Percentiles rank a stretch among this genome's conserved stretches.
These are phyloP conservation scores for Hanseniaspora occidentalis DNA, from an alignment of 805 yeast species.

Conservation along the genomic window DNA sequence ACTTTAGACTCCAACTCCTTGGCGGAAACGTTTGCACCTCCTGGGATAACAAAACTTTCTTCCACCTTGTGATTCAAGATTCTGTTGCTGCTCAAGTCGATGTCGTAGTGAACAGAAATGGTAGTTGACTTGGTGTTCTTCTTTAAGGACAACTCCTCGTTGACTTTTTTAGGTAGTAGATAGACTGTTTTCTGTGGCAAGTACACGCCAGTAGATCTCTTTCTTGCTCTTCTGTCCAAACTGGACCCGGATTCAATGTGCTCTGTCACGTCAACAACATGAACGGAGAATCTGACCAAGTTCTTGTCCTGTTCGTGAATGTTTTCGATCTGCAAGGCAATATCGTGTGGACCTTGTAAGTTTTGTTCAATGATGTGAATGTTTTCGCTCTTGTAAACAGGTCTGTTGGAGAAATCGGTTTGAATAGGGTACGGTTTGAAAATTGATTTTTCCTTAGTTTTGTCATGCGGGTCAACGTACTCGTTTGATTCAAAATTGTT, in stretches of 20 bases:
- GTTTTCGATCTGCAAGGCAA: constrained; percentile 70
- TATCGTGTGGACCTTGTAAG: constrained; percentile 47
- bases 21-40: constrained; percentile 16
- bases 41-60: constrained; percentile 58
- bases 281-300: constrained; percentile 68
- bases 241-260: constrained; percentile 60
- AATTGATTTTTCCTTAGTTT: constrained; percentile 16
- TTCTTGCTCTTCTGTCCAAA: constrained; percentile 80
- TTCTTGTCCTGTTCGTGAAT: constrained; percentile 34
- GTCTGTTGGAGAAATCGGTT: constrained; percentile 26
- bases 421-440: constrained; percentile 13
- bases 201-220: constrained; percentile 80
- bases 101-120: constrained; percentile 65
- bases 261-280: constrained; percentile 67
- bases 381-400: constrained; percentile 45
- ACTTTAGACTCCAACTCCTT: constrained; percentile 8
- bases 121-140: constrained; percentile 52
- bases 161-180: constrained; percentile 56
- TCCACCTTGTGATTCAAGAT: constrained; percentile 69
- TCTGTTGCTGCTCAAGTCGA: constrained; percentile 60
- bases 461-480: constrained; percentile 38
- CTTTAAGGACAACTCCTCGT: constrained; percentile 46
- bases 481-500: constrained; percentile 75
- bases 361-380: constrained; percentile 49
- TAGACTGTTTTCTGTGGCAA: constrained; percentile 63